phyloP scores from a whole-genome alignment of 805 yeast species.

The Komagataella populi region DNA sequence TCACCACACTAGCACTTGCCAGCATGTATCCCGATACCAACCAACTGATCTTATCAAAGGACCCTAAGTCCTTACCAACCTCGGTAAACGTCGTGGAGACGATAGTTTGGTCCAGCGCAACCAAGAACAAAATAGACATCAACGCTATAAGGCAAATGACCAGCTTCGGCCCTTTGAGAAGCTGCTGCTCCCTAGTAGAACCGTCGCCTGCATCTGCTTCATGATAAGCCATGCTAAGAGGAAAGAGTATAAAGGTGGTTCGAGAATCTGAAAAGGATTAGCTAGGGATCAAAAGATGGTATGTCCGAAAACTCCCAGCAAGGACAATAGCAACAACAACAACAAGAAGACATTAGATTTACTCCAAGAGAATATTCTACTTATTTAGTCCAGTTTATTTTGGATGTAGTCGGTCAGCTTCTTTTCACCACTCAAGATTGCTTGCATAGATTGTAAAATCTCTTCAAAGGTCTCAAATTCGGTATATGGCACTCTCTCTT shows the following conservation, averaged over 20 bases:
- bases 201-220: conserved; percentile 24
- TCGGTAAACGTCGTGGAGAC: conserved; percentile 34
- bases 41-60: conserved; percentile 46
- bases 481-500: conserved; percentile 71
- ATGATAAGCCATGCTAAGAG: neutral
- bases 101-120: conserved; percentile 49
- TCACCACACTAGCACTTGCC: conserved; percentile 37
- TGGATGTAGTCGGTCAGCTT: conserved; percentile 21
- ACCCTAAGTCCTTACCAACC: conserved; percentile 34
- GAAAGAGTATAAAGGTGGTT: neutral
- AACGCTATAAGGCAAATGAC: conserved; percentile 3
- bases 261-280: neutral
- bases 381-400: conserved; percentile 6
- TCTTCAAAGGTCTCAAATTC: conserved; percentile 71
- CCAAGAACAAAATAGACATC: conserved; percentile 9
- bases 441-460: conserved; percentile 48
- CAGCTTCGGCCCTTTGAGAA: conserved; percentile 11
- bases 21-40: conserved; percentile 38
- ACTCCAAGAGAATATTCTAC: neutral
- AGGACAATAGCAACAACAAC: neutral
- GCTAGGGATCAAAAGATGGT: neutral
- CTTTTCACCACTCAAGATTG: conserved; percentile 32
- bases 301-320: neutral
- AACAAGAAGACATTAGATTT: neutral
- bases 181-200: conserved; percentile 15